Base-by-base conservation (phyloP, 2,329 filamentous ascomycete genomes). In the Aspergillus texensis region DNA sequence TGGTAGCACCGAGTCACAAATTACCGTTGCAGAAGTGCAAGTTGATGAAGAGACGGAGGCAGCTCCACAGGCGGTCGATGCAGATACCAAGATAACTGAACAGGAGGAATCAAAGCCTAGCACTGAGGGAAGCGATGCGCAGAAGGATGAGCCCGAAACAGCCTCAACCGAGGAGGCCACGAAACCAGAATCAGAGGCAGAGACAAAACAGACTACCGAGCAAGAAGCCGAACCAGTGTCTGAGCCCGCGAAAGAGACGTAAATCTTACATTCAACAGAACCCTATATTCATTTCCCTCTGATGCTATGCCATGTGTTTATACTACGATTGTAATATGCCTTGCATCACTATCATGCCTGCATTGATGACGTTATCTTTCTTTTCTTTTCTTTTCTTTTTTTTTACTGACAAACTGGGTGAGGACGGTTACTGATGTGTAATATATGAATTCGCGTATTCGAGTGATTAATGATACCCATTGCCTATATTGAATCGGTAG, bases 381-480 rank as follows among this genome's bases (percentile, higher is more conserved):
- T 45, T 32, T 24, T 24, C 21, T 24, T 24, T 24, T 24, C 21
- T 24, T 24, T 24, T 24, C n/a, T n/a, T n/a, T 24, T 54, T 30
- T 58, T 43, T 52, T 39, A 54, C 46, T n/a, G n/a, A 50, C 56
- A 34, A 39, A 53, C 34, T 55, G 32, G 26, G 53, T 30, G 59
- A 30, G 56, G 26, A 36, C 30, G 62, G 53, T 45, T 24, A 48
- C 43, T 63, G 64, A 65, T 64, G 65, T 70, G 68, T 70, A 70
- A 68, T 67, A 63, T 68, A 70, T 61, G 64, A 63, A 34, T 57
- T 59, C 50, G 58, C 61, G 55, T 48, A 63, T 54, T 11, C 30
- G 41, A 63, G 53, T 46, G 61, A 62, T 62, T 66, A 68, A 69
- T 70, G 68, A 70, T 70, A 70, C 68, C 68, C 68, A 55, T 50